These are phyloP conservation scores for Areca catechu DNA, from an alignment of 176 grass and related monocot species.

Conservation along the genomic window DNA sequence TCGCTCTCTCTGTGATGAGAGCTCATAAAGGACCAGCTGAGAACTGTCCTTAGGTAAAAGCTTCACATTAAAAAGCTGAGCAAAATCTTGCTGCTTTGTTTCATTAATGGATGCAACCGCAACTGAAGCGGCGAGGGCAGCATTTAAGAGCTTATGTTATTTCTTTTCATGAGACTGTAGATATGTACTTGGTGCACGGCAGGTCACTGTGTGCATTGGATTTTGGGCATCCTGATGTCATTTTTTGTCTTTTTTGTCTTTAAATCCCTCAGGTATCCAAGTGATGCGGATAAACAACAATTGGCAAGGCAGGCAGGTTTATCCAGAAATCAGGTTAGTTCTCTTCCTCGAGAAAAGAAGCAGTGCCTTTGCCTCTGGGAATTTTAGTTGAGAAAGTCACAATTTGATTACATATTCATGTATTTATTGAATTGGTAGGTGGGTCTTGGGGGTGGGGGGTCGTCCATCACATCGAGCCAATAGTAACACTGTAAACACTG, in stretches of 20 bases:
- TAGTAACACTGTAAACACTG: too few species aligned
- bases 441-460: too few species aligned
- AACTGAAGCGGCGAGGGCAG: neutral
- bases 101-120: conserved; percentile 16
- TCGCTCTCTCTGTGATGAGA: too few species aligned
- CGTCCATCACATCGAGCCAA: too few species aligned
- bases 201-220: neutral
- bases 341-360: neutral
- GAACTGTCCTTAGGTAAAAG: neutral
- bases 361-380: neutral
- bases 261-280: conserved; percentile 80
- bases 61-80: conserved; percentile 17
- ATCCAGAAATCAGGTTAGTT: conserved; percentile 91
- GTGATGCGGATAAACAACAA: conserved; percentile 98
- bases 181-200: neutral
- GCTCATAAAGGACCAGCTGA: neutral
- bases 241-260: neutral
- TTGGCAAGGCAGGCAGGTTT: conserved; percentile 93
- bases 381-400: neutral
- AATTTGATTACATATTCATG: neutral
- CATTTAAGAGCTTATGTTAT: neutral
- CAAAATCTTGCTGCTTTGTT: conserved; percentile 16
- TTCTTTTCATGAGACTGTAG: neutral
- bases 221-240: conserved; percentile 12
- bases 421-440: too few species aligned